Conservation (phyloP, 2,329 filamentous ascomycete genomes). For the Exserohilum rostratum region DNA sequence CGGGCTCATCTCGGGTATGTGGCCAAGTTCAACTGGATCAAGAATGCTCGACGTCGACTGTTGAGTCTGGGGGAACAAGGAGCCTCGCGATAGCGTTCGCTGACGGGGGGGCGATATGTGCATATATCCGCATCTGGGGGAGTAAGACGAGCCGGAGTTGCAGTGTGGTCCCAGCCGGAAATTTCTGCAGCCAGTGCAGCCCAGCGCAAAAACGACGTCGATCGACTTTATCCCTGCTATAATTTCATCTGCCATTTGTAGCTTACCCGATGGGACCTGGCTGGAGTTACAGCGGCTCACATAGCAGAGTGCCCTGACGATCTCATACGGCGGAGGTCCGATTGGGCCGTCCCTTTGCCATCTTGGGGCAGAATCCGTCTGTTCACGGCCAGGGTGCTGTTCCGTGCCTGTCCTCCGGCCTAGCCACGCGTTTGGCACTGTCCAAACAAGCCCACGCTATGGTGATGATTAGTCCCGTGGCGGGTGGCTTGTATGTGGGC, state of each 20-base stretch:
- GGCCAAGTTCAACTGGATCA: constrained; percentile 4
- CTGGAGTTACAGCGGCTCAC: constrained; percentile 35
- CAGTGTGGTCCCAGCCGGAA: constrained; percentile 25
- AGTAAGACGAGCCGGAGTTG: constrained; percentile 18
- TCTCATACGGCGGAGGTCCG: constrained; percentile 39
- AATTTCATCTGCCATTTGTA: constrained; percentile 41
- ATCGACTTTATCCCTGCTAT: constrained; percentile 30
- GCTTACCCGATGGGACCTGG: constrained; percentile 29
- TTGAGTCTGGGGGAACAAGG: not conserved
- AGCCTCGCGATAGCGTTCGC: too few species aligned
- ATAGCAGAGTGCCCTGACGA: constrained; percentile 30
- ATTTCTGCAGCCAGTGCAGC: constrained; percentile 25
- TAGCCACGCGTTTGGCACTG: constrained; percentile 43
- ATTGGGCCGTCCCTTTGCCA: constrained; percentile 37
- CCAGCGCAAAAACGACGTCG: constrained; percentile 13
- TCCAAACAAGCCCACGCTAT: constrained; percentile 39
- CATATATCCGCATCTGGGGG: not conserved
- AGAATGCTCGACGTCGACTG: not conserved
- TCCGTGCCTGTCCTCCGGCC: constrained; percentile 35
- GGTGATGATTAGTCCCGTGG: constrained; percentile 44
- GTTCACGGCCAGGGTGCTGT: constrained; percentile 30
- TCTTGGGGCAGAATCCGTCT: constrained; percentile 23
- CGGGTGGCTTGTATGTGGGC: constrained; percentile 36
- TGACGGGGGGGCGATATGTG: too few species aligned
- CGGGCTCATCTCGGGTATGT: constrained; percentile 26